phyloP scores from a whole-genome alignment of 2,329 filamentous ascomycete genomes.

The Botrytis galanthina region DNA sequence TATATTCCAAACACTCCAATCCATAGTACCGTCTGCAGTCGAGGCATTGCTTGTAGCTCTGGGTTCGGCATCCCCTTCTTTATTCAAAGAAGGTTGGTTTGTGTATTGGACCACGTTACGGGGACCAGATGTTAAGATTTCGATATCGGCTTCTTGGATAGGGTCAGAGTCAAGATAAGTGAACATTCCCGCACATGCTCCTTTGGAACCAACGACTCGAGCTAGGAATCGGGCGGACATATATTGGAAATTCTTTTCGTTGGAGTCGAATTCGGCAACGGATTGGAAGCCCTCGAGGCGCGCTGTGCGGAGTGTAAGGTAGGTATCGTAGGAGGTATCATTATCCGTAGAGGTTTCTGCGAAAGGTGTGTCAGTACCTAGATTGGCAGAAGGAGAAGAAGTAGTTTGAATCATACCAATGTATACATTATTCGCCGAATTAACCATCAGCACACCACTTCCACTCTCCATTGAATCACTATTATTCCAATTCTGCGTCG shows the following conservation, averaged over 20 bases:
- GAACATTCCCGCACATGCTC: slow-evolving; percentile 38
- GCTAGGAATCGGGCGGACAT: slow-evolving; percentile 35
- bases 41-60: slow-evolving; percentile 32
- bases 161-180: slow-evolving; percentile 31
- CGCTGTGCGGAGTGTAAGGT: slow-evolving; percentile 36
- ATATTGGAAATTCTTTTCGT: slow-evolving; percentile 33
- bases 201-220: slow-evolving; percentile 33
- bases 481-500: slow-evolving; percentile 36
- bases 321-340: slow-evolving; percentile 29
- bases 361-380: background rate
- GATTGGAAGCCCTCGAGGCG: slow-evolving; percentile 35
- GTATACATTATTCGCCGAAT: slow-evolving; percentile 36
- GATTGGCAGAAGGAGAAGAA: background rate
- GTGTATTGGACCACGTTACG: slow-evolving; percentile 35
- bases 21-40: slow-evolving; percentile 21
- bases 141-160: slow-evolving; percentile 38
- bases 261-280: slow-evolving; percentile 35
- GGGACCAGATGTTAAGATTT: slow-evolving; percentile 36
- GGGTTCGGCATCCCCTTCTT: slow-evolving; percentile 25
- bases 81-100: slow-evolving; percentile 35
- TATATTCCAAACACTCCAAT: slow-evolving; percentile 36
- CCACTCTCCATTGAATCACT: slow-evolving; percentile 27
- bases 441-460: slow-evolving; percentile 33
- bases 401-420: slow-evolving; percentile 28
- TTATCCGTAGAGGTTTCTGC: slow-evolving; percentile 29